Percentiles rank a stretch among this genome's conserved stretches.
Evolutionary conservation across 345 rosid species (phyloP).

Genomic region (Populus alba): DNA sequence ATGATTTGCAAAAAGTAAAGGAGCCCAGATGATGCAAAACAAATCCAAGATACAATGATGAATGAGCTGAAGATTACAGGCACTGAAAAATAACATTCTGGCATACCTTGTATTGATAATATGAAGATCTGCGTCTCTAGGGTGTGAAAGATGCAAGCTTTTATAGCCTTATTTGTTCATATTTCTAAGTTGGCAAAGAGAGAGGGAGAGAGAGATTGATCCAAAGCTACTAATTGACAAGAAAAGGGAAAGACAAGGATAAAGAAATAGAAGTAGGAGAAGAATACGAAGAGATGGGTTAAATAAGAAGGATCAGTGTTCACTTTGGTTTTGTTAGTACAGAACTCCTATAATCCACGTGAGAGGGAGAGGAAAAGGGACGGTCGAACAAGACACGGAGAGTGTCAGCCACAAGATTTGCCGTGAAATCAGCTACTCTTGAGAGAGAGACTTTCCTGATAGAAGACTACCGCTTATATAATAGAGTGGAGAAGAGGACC

Average conservation of each 20-base stretch:
- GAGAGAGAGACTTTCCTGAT: background rate
- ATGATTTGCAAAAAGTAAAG: background rate
- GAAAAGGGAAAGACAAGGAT: background rate
- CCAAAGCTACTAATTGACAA: background rate
- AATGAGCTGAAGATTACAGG: background rate
- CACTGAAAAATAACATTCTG: background rate
- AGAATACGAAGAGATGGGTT: background rate
- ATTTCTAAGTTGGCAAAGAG: no score
- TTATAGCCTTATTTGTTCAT: background rate
- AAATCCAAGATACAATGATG: background rate
- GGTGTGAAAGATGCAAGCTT: background rate
- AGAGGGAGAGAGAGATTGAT: background rate
- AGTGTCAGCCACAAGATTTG: background rate
- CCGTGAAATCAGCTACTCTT: background rate
- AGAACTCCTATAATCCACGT: background rate
- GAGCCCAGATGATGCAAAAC: background rate
- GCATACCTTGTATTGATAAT: background rate
- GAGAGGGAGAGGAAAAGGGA: background rate
- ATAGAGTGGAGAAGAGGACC: background rate
- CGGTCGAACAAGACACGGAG: background rate
- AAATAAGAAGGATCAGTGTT: background rate
- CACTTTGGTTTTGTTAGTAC: background rate
- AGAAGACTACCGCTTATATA: background rate
- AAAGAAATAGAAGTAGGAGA: background rate
- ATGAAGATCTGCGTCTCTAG: background rate